Percentiles rank a stretch among this genome's conserved stretches.
Evolutionary conservation across 2,329 filamentous ascomycete genomes (phyloP).

Genomic region (Aspergillus bombycis): DNA sequence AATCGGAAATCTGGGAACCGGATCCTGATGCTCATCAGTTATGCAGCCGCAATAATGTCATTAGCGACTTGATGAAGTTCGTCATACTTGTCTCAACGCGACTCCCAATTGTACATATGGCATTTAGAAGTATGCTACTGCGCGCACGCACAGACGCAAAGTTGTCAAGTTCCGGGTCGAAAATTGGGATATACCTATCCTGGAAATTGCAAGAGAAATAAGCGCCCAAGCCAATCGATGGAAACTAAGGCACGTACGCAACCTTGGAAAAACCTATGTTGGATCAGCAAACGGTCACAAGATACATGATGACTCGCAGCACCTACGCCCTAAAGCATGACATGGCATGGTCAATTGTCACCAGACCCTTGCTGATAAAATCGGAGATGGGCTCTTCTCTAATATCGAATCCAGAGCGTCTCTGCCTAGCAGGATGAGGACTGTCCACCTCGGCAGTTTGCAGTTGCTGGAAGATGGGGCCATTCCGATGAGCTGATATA

Average conservation of each 20-base stretch:
- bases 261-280: conserved; percentile 39
- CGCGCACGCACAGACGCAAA: conserved; percentile 50
- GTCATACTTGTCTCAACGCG: conserved; percentile 42
- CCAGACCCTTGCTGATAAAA: conserved; percentile 39
- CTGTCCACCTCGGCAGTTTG: neutral
- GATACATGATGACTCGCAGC: too few relatives aligned
- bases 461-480: neutral
- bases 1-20: conserved; percentile 36
- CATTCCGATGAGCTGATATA: neutral
- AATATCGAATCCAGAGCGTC: conserved; percentile 38
- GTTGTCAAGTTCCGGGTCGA: conserved; percentile 50
- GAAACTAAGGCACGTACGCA: conserved; percentile 30
- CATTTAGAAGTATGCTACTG: conserved; percentile 56
- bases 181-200: conserved; percentile 55
- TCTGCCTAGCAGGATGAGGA: conserved; percentile 26
- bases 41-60: neutral
- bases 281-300: neutral
- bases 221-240: neutral
- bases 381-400: conserved; percentile 37
- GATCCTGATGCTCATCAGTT: conserved; percentile 19
- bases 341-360: conserved; percentile 37
- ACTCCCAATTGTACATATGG: conserved; percentile 57
- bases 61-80: neutral
- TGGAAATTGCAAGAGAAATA: conserved; percentile 15
- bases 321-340: conserved; percentile 38